Evolutionary conservation across 495 filamentous ascomycete species (phyloP), one percentile per base, ranked within the genome.

Genomic region (Daldinia decipiens): DNA sequence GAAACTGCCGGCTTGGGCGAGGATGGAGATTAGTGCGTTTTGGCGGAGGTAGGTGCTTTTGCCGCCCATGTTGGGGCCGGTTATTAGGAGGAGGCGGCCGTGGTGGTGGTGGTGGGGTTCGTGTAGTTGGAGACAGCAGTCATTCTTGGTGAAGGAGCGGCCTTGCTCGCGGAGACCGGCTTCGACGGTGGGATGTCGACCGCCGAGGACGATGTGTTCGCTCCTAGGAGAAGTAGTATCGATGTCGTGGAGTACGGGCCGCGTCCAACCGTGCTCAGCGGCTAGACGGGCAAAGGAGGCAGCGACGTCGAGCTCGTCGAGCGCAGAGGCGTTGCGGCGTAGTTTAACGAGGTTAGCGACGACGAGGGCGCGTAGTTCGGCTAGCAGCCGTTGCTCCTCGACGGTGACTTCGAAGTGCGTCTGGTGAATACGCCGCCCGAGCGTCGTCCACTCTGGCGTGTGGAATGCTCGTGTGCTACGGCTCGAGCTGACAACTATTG

Each of bases 31-130:
- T 61, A 99, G 82, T 1, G 95, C 95, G 79, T 97, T 98, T 63
- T 98, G 95, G 2, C 96, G 90, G 3, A 99, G 83, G 75, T 96
- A 99, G 0, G 95, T 99, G 76, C 90, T 93, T 80, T 99, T 99
- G 31, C 95, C 95, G 5, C 90, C 96, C 95, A 99, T 99, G 82
- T 99, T 99, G n/a, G 96, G 95, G 0, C 95, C 95, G 0, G 95
- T 98, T 68, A 99, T 92, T 27, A 99, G 86, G 91, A 92, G 95
- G 45, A 94, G 85, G 3, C 87, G 83, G 70, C 95, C 91, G 40
- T 82, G 73, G 26, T 83, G 84, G 40, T 83, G 84, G 40, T 27
- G 38, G 21, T 27, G 38, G 5, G 19, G 2, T 31, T 53, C 26
- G 24, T 31, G 12, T 29, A 31, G 26, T 24, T 19, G 1, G 15